A percentile compares a stretch with the other conserved stretches of the same genome.
Conservation (phyloP, 345 rosid species). For the Citrus cavaleriei region DNA sequence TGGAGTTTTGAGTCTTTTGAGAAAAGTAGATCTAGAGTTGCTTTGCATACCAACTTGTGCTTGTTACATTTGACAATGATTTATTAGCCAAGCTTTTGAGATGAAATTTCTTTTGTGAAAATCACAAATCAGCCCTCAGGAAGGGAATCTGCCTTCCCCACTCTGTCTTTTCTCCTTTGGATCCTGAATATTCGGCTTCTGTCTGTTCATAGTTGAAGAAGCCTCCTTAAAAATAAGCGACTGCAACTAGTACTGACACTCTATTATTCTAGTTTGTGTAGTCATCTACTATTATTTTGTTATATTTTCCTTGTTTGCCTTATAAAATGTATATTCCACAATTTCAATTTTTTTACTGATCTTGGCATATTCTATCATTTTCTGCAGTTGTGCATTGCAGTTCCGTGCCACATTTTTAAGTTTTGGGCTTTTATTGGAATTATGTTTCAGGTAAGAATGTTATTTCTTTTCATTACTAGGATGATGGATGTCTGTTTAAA, state of each 20-base stretch:
- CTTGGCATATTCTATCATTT: neutral
- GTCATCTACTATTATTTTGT: neutral
- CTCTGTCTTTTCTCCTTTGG: neutral
- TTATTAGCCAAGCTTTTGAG: neutral
- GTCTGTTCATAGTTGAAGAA: neutral
- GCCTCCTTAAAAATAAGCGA: neutral
- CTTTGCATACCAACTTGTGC: neutral
- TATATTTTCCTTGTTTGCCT: neutral
- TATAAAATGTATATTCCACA: neutral
- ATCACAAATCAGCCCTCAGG: neutral
- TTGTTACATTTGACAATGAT: neutral
- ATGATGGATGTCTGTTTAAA: neutral
- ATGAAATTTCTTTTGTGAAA: neutral
- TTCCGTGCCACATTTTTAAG: constrained; percentile 91
- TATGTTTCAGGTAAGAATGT: constrained; percentile 77
- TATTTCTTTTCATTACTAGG: constrained; percentile 1
- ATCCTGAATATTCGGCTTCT: neutral
- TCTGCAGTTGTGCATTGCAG: constrained; percentile 85
- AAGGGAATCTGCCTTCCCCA: neutral
- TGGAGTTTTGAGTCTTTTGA: too few species aligned
- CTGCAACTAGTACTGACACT: neutral
- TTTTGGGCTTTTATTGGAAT: constrained; percentile 95
- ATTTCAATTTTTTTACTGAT: neutral
- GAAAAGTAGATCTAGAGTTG: too few species aligned
- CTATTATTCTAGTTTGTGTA: neutral